phyloP scores from a whole-genome alignment of 106 monocot genomes.

The Dendrobium officinale region DNA sequence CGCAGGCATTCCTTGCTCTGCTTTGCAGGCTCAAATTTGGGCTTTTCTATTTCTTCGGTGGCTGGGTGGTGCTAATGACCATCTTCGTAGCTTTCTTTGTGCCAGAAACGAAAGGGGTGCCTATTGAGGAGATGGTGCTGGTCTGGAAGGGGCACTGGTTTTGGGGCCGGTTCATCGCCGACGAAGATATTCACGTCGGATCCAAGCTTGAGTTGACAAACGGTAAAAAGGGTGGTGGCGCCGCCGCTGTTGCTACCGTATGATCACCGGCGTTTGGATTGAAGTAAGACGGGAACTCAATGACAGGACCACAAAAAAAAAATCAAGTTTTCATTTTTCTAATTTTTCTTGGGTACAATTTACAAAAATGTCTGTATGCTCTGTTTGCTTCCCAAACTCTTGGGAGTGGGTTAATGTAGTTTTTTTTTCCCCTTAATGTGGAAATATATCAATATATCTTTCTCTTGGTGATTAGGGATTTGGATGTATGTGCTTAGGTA shows the following conservation, averaged over 20 bases:
- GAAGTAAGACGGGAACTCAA: too few relatives aligned
- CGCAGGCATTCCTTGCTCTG: slow-evolving; percentile 35
- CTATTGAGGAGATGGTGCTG: slow-evolving; percentile 37
- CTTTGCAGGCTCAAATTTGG: slow-evolving; percentile 29
- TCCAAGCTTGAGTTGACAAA: slow-evolving; percentile 29
- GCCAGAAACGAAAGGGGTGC: slow-evolving; percentile 43
- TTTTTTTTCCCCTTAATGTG: too few relatives aligned
- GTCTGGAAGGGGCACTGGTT: slow-evolving; percentile 47
- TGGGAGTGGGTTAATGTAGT: too few relatives aligned
- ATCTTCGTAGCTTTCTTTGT: slow-evolving; percentile 26
- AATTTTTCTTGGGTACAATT: too few relatives aligned
- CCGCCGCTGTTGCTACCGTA: not conserved
- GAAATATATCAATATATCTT: not conserved
- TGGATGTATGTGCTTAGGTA: not conserved
- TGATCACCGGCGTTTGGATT: not conserved
- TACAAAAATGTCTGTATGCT: too few relatives aligned
- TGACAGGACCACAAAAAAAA: too few relatives aligned
- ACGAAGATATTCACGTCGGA: slow-evolving; percentile 17
- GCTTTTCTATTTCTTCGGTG: slow-evolving; percentile 31
- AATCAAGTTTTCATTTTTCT: too few relatives aligned
- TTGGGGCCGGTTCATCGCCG: slow-evolving; percentile 25
- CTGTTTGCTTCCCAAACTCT: too few relatives aligned
- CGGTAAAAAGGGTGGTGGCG: slow-evolving; percentile 6
- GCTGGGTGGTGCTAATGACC: slow-evolving; percentile 41
- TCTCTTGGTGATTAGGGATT: not conserved